Base-by-base conservation (phyloP, 1,139 yeast species). In the Protomyces inundatus region DNA sequence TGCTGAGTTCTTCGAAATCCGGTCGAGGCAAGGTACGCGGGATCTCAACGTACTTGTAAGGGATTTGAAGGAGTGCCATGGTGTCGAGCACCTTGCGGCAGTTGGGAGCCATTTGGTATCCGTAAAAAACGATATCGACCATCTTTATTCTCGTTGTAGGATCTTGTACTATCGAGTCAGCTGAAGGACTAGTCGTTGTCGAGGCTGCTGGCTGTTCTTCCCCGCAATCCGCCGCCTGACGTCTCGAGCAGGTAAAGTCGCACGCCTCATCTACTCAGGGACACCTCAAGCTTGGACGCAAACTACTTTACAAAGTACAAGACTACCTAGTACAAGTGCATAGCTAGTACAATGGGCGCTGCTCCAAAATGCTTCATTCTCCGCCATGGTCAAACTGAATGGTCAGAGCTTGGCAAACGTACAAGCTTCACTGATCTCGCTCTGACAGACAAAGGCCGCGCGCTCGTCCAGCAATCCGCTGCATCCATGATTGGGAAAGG, bases 391-490 rank as follows among this genome's bases (percentile, higher is more conserved):
- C 97, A 91, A 77, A 91, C 98, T 2, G 96, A 85, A 75, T 91
- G 98, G 98, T 90, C 97, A 45, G 84, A 87, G 72, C 82, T 90
- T 3, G 98, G 98, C 39, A 96, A 89, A 74, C 86, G 89, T 76
- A 91, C 98, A 5, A 89, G 97, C 1, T 71, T 80, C 60, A 91
- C 98, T 0, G 97, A 91, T 70, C 74, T 91, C 45, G 84, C 85
- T 9, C 80, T 91, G 73, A 90, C 97, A 0, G 81, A 79, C 4
- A 86, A 83, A 70, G 98, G 98, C 57, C 88, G 83, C 6, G 78
- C 77, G 58, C 93, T 90, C 72, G 89, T 90, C 84, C 74, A 77
- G 64, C 82, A 82, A 37, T 88, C 96, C 37, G 97, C 97, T 9
- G 76, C 80, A 68, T 80, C 82, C 36, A 77, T 90, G 66, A 85